phyloP scores from a whole-genome alignment of 1,139 yeast species.

The Kodamaea plutei region DNA sequence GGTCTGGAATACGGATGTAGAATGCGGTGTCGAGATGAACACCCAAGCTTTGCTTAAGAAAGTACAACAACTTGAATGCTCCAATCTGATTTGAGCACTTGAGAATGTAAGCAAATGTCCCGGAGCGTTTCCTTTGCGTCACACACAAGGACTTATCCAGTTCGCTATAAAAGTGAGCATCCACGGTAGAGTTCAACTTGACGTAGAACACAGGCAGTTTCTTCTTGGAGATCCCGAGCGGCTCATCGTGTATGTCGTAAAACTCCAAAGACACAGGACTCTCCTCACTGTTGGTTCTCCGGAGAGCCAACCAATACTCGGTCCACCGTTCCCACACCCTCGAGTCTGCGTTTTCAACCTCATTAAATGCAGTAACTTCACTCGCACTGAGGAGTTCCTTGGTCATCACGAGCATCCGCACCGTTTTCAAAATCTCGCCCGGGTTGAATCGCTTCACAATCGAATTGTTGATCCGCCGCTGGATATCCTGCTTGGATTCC shows the following conservation, averaged over 20 bases:
- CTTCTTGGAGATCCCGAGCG: constrained; percentile 21
- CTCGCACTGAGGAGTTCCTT: constrained; percentile 22
- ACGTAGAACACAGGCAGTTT: constrained; percentile 24
- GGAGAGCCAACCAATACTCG: constrained; percentile 64
- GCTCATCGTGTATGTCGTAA: constrained; percentile 41
- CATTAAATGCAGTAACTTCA: constrained; percentile 21
- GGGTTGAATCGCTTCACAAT: constrained; percentile 28
- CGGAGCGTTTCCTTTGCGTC: constrained; percentile 28
- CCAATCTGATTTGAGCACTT: constrained; percentile 49
- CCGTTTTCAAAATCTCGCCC: constrained; percentile 65
- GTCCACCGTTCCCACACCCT: constrained; percentile 69
- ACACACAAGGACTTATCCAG: constrained; percentile 68
- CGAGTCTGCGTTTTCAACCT: constrained; percentile 49
- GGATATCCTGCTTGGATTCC: constrained; percentile 16
- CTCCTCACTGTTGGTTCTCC: constrained; percentile 48
- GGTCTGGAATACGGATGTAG: constrained; percentile 48
- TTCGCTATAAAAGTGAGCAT: constrained; percentile 55
- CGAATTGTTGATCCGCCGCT: constrained; percentile 18
- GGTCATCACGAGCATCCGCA: constrained; percentile 62
- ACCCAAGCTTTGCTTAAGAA: constrained; percentile 46
- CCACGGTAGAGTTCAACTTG: constrained; percentile 19
- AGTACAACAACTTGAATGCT: constrained; percentile 60
- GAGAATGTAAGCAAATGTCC: constrained; percentile 45
- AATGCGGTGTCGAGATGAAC: constrained; percentile 22
- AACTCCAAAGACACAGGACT: constrained; percentile 60